phyloP scores from a whole-genome alignment of 108 stramenopile species.

The Epithemia pelagica region DNA sequence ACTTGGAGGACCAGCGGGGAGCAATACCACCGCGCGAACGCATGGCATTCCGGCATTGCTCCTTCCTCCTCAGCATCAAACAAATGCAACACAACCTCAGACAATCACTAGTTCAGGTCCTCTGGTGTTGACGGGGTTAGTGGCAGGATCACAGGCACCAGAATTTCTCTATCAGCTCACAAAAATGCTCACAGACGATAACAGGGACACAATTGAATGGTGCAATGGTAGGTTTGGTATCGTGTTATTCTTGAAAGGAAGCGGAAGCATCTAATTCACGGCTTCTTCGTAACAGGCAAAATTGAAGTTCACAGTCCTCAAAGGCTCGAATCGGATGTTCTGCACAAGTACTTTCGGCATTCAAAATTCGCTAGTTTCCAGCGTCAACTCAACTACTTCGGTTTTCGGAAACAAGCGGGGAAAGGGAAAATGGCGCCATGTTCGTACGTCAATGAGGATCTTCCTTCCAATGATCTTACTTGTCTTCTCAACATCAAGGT shows the following conservation, averaged over 20 bases:
- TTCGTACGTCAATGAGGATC: constrained; percentile 81
- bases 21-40: no score
- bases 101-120: no score
- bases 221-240: constrained; percentile 28
- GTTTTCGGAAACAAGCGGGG: constrained; percentile 85
- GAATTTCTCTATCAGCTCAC: constrained; percentile 87
- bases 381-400: constrained; percentile 87
- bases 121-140: not conserved
- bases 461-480: constrained; percentile 51
- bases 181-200: constrained; percentile 87
- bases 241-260: constrained; percentile 6
- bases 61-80: not conserved
- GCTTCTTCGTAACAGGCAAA: constrained; percentile 8
- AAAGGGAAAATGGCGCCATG: constrained; percentile 91
- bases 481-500: constrained; percentile 75
- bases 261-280: not conserved
- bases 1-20: not conserved
- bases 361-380: constrained; percentile 87
- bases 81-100: no score
- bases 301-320: constrained; percentile 79
- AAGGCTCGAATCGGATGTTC: constrained; percentile 64
- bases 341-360: constrained; percentile 87
- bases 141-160: constrained; percentile 11
- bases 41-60: not conserved
- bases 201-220: constrained; percentile 83